phyloP scores from a whole-genome alignment of 225 moss, liverwort and hornwort species.

The Marchantia paleacea region DNA sequence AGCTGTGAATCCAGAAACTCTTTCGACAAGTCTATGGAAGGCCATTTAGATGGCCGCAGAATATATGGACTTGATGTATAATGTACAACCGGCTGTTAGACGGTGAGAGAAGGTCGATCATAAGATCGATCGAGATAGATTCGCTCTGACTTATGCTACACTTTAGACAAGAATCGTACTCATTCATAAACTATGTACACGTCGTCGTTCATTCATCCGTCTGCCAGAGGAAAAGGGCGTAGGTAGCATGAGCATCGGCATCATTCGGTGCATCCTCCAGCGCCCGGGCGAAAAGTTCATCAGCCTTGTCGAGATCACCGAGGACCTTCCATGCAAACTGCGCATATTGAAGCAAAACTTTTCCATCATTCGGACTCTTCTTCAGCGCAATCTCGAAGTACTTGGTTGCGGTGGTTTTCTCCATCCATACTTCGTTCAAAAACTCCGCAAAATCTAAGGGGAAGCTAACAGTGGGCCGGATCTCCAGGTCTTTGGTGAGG shows the following conservation, averaged over 20 bases:
- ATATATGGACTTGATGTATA: constrained; percentile 12
- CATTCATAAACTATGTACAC: background rate
- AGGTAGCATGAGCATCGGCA: constrained; percentile 42
- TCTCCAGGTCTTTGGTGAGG: constrained; percentile 26
- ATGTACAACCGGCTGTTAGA: constrained; percentile 18
- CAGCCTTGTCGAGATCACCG: constrained; percentile 49
- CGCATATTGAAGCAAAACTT: constrained; percentile 46
- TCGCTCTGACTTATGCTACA: constrained; percentile 14
- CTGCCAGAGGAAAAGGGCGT: constrained; percentile 57
- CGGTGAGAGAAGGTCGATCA: constrained; percentile 11
- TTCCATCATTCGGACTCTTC: constrained; percentile 44
- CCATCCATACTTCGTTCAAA: constrained; percentile 46
- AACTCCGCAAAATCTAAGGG: constrained; percentile 51
- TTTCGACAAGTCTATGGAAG: background rate
- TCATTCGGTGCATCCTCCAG: constrained; percentile 36
- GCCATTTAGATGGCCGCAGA: constrained; percentile 23
- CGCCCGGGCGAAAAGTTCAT: constrained; percentile 44
- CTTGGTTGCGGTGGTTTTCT: constrained; percentile 41
- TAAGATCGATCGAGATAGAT: constrained; percentile 4
- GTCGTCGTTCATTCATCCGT: constrained; percentile 19
- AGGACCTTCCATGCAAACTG: constrained; percentile 55
- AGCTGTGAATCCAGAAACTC: background rate
- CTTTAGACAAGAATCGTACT: background rate
- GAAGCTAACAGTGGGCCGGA: constrained; percentile 23
- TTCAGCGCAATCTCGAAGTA: constrained; percentile 49